Evolutionary conservation across 1,284 basidiomycete species (phyloP).

Genomic region (Puccinia horiana): DNA sequence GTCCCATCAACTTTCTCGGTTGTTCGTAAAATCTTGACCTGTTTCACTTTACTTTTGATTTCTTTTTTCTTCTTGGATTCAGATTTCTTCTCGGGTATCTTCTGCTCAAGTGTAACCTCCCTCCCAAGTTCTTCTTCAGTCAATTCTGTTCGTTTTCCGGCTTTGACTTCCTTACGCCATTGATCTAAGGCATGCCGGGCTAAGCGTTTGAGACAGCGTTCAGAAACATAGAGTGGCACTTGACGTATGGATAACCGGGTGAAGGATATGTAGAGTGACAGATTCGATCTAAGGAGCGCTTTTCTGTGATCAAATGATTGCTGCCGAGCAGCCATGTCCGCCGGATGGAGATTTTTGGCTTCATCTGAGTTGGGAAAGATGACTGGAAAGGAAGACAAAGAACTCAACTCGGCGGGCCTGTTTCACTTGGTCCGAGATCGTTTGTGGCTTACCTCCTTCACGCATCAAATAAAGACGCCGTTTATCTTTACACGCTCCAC

Average conservation of each 20-base stretch:
- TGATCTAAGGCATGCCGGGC: conserved; percentile 76
- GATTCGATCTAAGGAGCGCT: conserved; percentile 79
- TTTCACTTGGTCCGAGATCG: neutral
- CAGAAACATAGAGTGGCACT: conserved; percentile 83
- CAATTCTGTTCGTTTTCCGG: conserved; percentile 67
- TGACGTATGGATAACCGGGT: conserved; percentile 91
- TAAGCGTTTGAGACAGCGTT: conserved; percentile 83
- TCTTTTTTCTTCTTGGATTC: conserved; percentile 57
- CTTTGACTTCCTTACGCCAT: conserved; percentile 78
- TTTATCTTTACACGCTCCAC: conserved; percentile 83
- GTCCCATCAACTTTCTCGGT: conserved; percentile 81
- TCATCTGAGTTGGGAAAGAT: conserved; percentile 82
- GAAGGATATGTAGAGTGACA: conserved; percentile 87
- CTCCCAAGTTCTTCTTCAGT: conserved; percentile 72
- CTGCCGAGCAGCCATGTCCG: conserved; percentile 79
- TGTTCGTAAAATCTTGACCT: conserved; percentile 86
- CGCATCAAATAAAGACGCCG: conserved; percentile 92
- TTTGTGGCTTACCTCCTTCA: conserved; percentile 74
- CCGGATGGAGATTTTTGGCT: conserved; percentile 68
- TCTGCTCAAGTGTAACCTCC: conserved; percentile 55
- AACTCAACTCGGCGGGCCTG: neutral
- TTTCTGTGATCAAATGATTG: conserved; percentile 79
- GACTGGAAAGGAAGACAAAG: conserved; percentile 62
- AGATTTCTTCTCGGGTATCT: conserved; percentile 55
- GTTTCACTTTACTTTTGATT: conserved; percentile 60